Evolutionary conservation across 2,329 filamentous ascomycete genomes (phyloP).

Genomic region (Verticillium alfalfae): DNA sequence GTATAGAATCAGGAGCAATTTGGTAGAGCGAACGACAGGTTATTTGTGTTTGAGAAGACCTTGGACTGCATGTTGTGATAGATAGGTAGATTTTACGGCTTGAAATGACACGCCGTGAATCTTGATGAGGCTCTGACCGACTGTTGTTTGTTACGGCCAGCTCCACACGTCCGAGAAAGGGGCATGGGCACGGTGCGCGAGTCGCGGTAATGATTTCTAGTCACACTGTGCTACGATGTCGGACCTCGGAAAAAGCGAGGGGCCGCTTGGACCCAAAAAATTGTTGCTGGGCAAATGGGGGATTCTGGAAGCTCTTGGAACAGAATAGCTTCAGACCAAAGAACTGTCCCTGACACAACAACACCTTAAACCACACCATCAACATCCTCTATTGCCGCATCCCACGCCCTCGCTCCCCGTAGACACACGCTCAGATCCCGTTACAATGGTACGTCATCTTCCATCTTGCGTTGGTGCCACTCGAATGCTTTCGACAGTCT

Average conservation of each 20-base stretch:
- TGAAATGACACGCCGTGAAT: neutral
- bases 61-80: neutral
- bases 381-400: slow-evolving; percentile 18
- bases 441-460: slow-evolving; percentile 17
- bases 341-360: slow-evolving; percentile 8
- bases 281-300: slow-evolving; percentile 16
- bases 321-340: slow-evolving; percentile 22
- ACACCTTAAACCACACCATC: slow-evolving; percentile 3
- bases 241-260: slow-evolving; percentile 10
- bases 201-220: neutral
- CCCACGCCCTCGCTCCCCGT: neutral
- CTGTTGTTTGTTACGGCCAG: neutral
- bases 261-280: slow-evolving; percentile 23
- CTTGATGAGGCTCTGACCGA: no score
- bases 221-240: neutral
- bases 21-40: neutral
- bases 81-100: neutral
- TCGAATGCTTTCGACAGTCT: neutral
- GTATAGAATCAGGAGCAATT: neutral
- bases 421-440: slow-evolving; percentile 1
- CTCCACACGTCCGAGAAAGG: neutral
- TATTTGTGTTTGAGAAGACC: neutral
- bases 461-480: neutral
- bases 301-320: slow-evolving; percentile 36
- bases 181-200: neutral